Evolutionary conservation across 2,329 filamentous ascomycete genomes (phyloP), one percentile per base, ranked within the genome.

Genomic region (Alternaria panax): DNA sequence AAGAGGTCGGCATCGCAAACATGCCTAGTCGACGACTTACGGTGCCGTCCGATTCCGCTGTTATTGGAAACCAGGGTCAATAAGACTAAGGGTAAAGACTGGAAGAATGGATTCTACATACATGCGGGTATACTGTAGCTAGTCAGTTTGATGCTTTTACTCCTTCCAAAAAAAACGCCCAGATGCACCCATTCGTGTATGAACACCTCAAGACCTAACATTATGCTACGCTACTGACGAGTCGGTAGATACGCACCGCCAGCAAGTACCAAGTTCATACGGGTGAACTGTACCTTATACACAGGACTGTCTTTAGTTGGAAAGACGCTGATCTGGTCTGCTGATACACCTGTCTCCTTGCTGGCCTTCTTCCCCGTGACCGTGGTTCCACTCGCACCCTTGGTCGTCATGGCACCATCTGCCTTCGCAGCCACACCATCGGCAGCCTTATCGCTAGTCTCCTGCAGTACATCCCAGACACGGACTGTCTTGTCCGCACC

Each of bases 281-380:
- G 85, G 4, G 95, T 98, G 72, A 97, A 97, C 72, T 90, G 88
- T 54, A 96, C 93, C 80, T 94, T 95, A 79, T 96, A 92, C 11
- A 98, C 92, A 0, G 94, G 93, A 16, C 91, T 94, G 81, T 96
- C 97, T 86, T 99, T 99, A 4, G 95, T 98, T 0, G 92, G 89
- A 75, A 97, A 98, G 1, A 92, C 93, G 65, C 88, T 92, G 80
- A 99, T 96, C 80, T 98, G 95, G 74, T 99, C 95, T 0, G 93
- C 90, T 0, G 90, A 93, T 43, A 97, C 90, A 71, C 92, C 92
- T 4, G 93, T 92, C 71, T 97, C 94, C 78, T 97, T 97, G 56
- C 87, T 87, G 78, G 92, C 92, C 82, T 96, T 96, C 84, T 78
- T 81, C 30, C 80, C 73, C 4, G 67, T 63, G 2, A 71, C 72